Base-by-base conservation (phyloP, 345 rosid genomes). In the Rhodamnia rubescens region DNA sequence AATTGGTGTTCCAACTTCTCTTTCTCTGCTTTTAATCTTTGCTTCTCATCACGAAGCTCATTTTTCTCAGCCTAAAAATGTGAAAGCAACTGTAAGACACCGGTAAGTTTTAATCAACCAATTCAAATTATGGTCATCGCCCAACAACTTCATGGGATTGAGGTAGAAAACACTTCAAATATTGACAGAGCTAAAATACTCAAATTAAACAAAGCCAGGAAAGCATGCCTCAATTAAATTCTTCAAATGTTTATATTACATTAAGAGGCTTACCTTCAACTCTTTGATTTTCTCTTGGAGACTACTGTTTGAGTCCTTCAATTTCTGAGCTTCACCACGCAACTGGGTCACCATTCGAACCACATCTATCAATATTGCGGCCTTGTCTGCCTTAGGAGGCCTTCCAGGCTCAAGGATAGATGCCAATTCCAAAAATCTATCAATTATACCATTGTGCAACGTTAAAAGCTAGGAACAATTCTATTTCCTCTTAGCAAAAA, bases 31-130 rank as follows among this genome's bases (percentile, higher is more conserved):
- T 96, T 97, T 15, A 97, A 90, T 91, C 94, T 93, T 86, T 92
- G 96, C 86, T 94, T 95, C 93, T 95, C 98, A 54, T 94, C 95
- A 0, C 95, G 93, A 84, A 95, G 92, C 88, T 95, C 98, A 81
- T 90, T 91, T 91, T 95, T 95, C 90, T 95, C 98, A 40, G 88
- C 91, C 98, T 95, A 87, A 44, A 50, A 74, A 40, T 26, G 49
- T 20, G 32, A 58, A 82, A 53, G 56, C 56, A 27, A 82, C 47
- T 8, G 47, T 69, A 18, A 69, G 80, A 18, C 26, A 69, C 80
- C 13, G 0, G 9, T 16, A 4, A 18, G 24, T 69, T 69, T 69
- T 69, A 69, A 36, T 18, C 80, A 69, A 69, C 13, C 26, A 69
- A 36, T 69, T 69, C 47, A 2, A 69, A 36, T 69, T 69, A 69